Conservation (phyloP, 164 flowering plant genomes). For the Magnolia sinica region DNA sequence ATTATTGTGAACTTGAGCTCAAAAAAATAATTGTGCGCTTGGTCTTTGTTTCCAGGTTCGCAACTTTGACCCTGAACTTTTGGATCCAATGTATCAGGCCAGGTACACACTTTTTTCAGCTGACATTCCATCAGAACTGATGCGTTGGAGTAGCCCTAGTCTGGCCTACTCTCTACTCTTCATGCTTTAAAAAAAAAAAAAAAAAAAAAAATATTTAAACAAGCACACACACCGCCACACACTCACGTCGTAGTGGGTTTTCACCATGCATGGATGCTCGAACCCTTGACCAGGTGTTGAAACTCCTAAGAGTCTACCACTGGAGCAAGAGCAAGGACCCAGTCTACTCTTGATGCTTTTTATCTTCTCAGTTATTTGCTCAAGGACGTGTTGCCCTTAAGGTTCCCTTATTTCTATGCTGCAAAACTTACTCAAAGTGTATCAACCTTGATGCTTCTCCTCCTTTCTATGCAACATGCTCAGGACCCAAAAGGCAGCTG, state of each 20-base stretch:
- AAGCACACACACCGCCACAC: too few species aligned
- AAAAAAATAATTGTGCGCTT: too few species aligned
- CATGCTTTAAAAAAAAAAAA: too few species aligned
- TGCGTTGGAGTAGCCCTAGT: neutral
- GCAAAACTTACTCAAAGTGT: neutral
- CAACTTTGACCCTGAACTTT: slow-evolving; percentile 46
- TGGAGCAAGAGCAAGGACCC: too few species aligned
- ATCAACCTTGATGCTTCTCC: neutral
- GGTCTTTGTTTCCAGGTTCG: slow-evolving; percentile 50
- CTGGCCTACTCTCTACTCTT: neutral
- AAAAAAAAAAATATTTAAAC: too few species aligned
- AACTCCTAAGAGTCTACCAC: too few species aligned
- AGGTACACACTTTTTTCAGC: slow-evolving; percentile 37
- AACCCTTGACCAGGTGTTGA: too few species aligned
- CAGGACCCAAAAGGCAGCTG: slow-evolving; percentile 70
- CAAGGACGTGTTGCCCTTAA: neutral
- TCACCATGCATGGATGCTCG: too few species aligned
- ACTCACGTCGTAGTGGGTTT: too few species aligned
- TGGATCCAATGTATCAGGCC: slow-evolving; percentile 83
- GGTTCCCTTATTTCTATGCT: neutral
- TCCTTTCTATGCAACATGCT: slow-evolving; percentile 1
- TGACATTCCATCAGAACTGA: neutral
- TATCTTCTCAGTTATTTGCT: neutral
- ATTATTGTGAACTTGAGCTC: neutral
- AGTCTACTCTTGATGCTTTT: too few species aligned